phyloP scores from a whole-genome alignment of 805 yeast species.

The Monosporozyma unispora region DNA sequence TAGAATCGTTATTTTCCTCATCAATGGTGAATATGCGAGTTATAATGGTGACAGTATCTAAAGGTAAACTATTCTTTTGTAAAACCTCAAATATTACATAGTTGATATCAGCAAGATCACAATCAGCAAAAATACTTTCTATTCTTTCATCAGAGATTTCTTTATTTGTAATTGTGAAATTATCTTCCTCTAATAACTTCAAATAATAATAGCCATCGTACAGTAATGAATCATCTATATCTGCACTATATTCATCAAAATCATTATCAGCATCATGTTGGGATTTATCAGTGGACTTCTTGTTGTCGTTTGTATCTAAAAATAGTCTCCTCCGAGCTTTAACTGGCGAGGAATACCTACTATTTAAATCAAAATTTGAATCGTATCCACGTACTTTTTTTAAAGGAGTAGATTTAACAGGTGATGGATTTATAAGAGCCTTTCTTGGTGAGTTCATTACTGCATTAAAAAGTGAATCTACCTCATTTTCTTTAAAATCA shows the following conservation, averaged over 20 bases:
- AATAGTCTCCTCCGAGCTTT: background rate
- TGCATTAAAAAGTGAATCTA: conserved; percentile 5
- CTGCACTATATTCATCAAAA: background rate
- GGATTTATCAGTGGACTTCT: background rate
- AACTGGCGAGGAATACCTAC: background rate
- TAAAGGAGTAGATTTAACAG: conserved; percentile 2
- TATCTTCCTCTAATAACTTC: conserved; percentile 1
- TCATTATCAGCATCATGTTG: background rate
- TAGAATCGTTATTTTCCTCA: conserved; percentile 14
- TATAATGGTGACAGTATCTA: background rate
- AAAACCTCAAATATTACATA: background rate
- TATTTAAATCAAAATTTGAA: background rate
- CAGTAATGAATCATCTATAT: conserved; percentile 4
- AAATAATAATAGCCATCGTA: conserved; percentile 6
- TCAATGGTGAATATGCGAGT: conserved; percentile 17
- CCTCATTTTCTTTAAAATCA: conserved; percentile 19
- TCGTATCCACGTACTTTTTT: background rate
- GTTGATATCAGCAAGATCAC: conserved; percentile 5
- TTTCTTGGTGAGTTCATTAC: background rate
- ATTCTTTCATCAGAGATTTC: background rate
- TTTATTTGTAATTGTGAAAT: background rate
- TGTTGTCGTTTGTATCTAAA: background rate
- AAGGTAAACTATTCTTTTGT: background rate
- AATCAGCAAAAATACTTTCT: conserved; percentile 6
- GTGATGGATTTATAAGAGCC: background rate